Conservation (phyloP, 2,329 filamentous ascomycete genomes). For the Verticillium nubilum region DNA sequence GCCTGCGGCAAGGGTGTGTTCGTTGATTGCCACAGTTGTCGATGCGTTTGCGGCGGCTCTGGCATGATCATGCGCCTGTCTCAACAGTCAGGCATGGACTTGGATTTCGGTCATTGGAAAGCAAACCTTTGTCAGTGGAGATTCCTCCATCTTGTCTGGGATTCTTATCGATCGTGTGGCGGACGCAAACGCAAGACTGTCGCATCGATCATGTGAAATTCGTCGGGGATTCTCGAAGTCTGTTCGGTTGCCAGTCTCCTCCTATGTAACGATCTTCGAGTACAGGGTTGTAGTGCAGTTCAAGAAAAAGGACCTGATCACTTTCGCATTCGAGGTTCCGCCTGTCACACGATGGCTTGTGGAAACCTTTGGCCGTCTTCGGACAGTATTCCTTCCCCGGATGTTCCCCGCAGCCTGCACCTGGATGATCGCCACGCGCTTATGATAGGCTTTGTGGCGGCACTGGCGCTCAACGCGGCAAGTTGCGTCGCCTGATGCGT, state of each 20-base stretch:
- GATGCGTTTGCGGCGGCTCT: constrained; percentile 74
- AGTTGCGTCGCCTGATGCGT: not conserved
- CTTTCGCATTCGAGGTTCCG: not conserved
- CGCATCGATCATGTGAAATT: not conserved
- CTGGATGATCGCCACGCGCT: not conserved
- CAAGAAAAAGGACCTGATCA: too few relatives aligned
- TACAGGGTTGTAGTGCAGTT: too few relatives aligned
- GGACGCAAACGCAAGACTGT: not conserved
- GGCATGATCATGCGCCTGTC: constrained; percentile 81
- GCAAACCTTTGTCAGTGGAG: constrained; percentile 60
- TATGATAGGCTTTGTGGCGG: not conserved
- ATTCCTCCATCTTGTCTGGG: constrained; percentile 57
- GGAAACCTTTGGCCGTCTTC: not conserved
- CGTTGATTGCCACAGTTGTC: constrained; percentile 75
- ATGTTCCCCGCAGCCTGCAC: not conserved
- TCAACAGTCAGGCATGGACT: not conserved
- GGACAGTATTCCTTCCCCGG: not conserved
- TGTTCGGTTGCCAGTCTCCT: not conserved
- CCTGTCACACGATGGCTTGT: not conserved
- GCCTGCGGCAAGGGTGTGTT: constrained; percentile 81
- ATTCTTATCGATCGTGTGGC: not conserved
- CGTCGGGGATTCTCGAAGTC: not conserved
- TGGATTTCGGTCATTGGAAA: constrained; percentile 13
- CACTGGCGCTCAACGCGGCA: not conserved
- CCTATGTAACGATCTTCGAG: not conserved